A percentile compares a stretch with the other conserved stretches of the same genome.
phyloP scores from a whole-genome alignment of 371 early-diverging fungal genomes.

The Blastocladiella emersonii region DNA sequence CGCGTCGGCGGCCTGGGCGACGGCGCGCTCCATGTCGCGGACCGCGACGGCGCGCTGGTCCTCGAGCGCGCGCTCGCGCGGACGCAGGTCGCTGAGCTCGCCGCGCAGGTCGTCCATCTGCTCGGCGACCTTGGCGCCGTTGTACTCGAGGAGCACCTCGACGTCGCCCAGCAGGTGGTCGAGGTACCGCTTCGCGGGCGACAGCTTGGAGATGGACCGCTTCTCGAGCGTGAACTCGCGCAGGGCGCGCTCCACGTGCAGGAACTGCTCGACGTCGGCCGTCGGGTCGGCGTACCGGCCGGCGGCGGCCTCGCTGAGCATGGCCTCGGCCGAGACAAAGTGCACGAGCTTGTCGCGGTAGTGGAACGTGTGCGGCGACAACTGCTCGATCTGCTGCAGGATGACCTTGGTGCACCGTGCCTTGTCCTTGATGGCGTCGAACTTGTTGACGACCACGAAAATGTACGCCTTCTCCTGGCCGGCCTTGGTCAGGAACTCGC shows the following conservation, averaged over 20 bases:
- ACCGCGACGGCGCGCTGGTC: too few relatives aligned
- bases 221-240: conserved; percentile 88
- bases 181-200: conserved; percentile 83
- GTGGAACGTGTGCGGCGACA: conserved; percentile 83
- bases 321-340: conserved; percentile 64
- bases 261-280: background rate
- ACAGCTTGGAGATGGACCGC: conserved; percentile 81
- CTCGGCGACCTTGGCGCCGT: conserved; percentile 9
- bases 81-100: background rate
- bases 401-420: conserved; percentile 82
- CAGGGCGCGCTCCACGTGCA: conserved; percentile 21
- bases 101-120: background rate
- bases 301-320: background rate
- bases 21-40: background rate
- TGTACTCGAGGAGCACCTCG: conserved; percentile 34
- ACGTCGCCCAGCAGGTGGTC: conserved; percentile 62
- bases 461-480: conserved; percentile 95
- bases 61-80: background rate
- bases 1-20: background rate
- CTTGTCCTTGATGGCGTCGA: conserved; percentile 86
- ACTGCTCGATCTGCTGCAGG: conserved; percentile 79
- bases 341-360: conserved; percentile 87
- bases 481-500: conserved; percentile 86
- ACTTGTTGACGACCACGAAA: conserved; percentile 93
- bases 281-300: background rate